Percentiles rank a stretch among this genome's conserved stretches.
These are phyloP conservation scores for Xylaria grammica DNA, from an alignment of 495 filamentous ascomycete genomes.

Conservation along the genomic window DNA sequence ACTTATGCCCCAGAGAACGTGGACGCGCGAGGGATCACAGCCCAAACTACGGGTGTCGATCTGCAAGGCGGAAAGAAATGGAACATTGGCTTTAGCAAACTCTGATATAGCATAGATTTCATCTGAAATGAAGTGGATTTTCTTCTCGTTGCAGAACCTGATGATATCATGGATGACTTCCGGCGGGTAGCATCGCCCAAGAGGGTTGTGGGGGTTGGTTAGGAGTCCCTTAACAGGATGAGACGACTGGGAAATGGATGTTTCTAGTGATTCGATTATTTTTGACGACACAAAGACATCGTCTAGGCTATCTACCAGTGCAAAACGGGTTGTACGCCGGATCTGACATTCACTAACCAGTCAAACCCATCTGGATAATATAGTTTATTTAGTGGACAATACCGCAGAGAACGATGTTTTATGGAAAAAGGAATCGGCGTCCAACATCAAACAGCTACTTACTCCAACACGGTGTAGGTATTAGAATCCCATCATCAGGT, in stretches of 20 bases:
- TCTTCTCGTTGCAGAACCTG: background rate
- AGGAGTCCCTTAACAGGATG: background rate
- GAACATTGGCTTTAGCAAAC: background rate
- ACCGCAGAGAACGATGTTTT: background rate
- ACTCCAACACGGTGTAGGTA: background rate
- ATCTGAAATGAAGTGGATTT: background rate
- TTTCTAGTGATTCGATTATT: too few relatives aligned
- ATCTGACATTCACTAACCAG: background rate
- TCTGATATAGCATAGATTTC: background rate
- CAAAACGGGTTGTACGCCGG: background rate
- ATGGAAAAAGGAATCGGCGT: too few relatives aligned
- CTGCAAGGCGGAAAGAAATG: too few relatives aligned
- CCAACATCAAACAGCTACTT: background rate
- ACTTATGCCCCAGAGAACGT: background rate
- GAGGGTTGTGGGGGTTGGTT: conserved; percentile 2
- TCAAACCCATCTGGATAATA: background rate
- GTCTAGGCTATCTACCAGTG: background rate
- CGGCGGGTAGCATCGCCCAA: background rate
- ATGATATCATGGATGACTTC: background rate
- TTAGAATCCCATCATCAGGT: background rate
- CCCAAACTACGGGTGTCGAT: too few relatives aligned
- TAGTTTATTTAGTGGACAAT: background rate
- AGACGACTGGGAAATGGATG: too few relatives aligned
- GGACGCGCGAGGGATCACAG: background rate
- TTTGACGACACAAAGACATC: background rate